A percentile compares a stretch with the other conserved stretches of the same genome.
phyloP scores from a whole-genome alignment of 805 yeast genomes.

The Candida ascalaphidarum region DNA sequence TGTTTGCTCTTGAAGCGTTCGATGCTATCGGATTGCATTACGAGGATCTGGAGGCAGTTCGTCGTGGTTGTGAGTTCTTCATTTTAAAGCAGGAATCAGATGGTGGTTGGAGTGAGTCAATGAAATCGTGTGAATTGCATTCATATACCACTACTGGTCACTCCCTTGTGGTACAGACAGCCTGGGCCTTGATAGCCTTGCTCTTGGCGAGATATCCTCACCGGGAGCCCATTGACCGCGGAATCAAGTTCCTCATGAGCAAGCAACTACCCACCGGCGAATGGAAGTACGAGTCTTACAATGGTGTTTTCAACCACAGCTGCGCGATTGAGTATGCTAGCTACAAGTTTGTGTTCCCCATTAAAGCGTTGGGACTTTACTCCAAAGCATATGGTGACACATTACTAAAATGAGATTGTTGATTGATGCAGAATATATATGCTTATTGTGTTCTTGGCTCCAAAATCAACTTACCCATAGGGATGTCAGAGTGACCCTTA shows the following conservation, averaged over 20 bases:
- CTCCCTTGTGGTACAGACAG: slow-evolving; percentile 78
- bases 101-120: slow-evolving; percentile 98
- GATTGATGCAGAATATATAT: background rate
- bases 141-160: slow-evolving; percentile 58
- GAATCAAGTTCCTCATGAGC: slow-evolving; percentile 51
- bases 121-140: slow-evolving; percentile 80
- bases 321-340: slow-evolving; percentile 95
- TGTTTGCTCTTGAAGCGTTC: slow-evolving; percentile 96
- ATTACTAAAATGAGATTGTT: background rate
- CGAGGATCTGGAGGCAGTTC: slow-evolving; percentile 50
- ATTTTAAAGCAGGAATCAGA: slow-evolving; percentile 68
- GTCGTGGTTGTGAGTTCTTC: slow-evolving; percentile 78
- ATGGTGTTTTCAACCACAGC: slow-evolving; percentile 91
- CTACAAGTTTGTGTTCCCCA: slow-evolving; percentile 80
- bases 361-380: slow-evolving; percentile 85
- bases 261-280: slow-evolving; percentile 74
- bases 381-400: slow-evolving; percentile 19
- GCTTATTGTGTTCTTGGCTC: slow-evolving; percentile 39
- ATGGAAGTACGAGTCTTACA: slow-evolving; percentile 77
- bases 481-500: slow-evolving; percentile 45
- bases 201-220: slow-evolving; percentile 77
- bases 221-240: slow-evolving; percentile 49
- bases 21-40: slow-evolving; percentile 60
- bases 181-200: slow-evolving; percentile 87
- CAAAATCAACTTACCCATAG: slow-evolving; percentile 53